Conservation (phyloP, 2,329 filamentous ascomycete species). For the Immersiporthe knoxdaviesiana region DNA sequence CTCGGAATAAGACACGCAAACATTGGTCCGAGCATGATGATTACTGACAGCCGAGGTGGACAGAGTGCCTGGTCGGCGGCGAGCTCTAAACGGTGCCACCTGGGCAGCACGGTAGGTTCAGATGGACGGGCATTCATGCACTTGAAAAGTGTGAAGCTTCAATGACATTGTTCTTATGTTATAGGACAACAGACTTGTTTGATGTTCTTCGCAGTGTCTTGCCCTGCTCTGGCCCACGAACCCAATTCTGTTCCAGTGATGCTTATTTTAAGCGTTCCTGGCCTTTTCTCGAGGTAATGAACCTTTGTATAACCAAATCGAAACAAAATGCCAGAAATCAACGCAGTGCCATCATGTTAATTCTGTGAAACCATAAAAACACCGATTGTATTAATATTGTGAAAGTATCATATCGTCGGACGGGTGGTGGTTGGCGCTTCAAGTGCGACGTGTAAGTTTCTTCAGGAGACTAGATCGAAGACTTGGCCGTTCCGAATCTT, state of each 20-base stretch:
- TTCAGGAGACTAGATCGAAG: slow-evolving; percentile 1
- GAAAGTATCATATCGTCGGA: background rate
- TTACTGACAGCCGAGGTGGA: background rate
- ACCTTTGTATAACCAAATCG: background rate
- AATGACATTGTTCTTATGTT: background rate
- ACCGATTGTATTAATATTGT: background rate
- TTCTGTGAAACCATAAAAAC: background rate
- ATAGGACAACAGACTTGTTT: background rate
- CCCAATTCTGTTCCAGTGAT: background rate
- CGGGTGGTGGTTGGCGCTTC: background rate
- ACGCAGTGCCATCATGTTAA: background rate
- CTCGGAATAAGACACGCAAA: background rate
- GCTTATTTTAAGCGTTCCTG: background rate
- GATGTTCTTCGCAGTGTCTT: background rate
- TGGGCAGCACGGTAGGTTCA: too few relatives aligned
- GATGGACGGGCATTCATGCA: too few relatives aligned
- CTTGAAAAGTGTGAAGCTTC: background rate
- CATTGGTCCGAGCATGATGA: background rate
- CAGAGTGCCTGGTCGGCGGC: slow-evolving; percentile 57
- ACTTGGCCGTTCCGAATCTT: background rate
- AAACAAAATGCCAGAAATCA: background rate
- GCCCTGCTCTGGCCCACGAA: background rate
- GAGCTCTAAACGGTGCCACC: too few relatives aligned
- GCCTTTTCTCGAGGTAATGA: background rate
- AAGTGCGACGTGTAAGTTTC: slow-evolving; percentile 11